Evolutionary conservation across 2,329 filamentous ascomycete genomes (phyloP), one percentile per base, ranked within the genome.

Genomic region (Teratosphaeria zuluensis): DNA sequence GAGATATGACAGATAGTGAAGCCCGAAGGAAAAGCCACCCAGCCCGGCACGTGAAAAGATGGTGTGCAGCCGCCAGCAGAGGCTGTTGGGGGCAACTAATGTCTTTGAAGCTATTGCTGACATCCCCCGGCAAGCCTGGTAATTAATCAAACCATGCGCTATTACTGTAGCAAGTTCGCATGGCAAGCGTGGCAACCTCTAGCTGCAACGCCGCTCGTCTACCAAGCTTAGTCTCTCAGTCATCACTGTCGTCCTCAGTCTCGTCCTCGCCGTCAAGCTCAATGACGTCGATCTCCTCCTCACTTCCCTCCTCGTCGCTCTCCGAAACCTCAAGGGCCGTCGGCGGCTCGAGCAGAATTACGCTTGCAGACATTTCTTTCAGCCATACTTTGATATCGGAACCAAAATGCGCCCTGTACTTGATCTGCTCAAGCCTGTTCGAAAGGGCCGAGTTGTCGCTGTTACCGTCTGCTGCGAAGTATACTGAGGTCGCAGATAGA

Each of bases 371-470:
- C 14, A 42, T 14, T 16, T 56, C 54, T 30, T 35, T 14, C 35
- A 59, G 33, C 58, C 58, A 59, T 1, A 19, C 21, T 38, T 54
- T 59, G 16, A 57, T 30, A 33, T 46, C 54, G 4, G 55, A 57
- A 24, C 55, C 55, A 19, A 42, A 59, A 7, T 21, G 38, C 4
- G 55, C 48, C 8, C 11, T 38, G 24, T 57, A 59, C 14, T 8
- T 54, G 31, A 42, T 35, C 19, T 31, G 56, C 24, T 51, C 30
- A n/a, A 21, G 2, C 3, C 30, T 8, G n/a, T 53, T 56, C 28
- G 56, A 8, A 14, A 3, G 14, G n/a, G 19, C 7, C 2, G 8
- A 9, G 8, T 54, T 31, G 51, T 16, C 16, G 16, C 24, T 21
- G 51, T 59, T 35, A 35, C 55, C 55, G 28, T 54, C 48, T 12